Base-by-base conservation (phyloP, 23 red algal species). In the Chondrus crispus region DNA sequence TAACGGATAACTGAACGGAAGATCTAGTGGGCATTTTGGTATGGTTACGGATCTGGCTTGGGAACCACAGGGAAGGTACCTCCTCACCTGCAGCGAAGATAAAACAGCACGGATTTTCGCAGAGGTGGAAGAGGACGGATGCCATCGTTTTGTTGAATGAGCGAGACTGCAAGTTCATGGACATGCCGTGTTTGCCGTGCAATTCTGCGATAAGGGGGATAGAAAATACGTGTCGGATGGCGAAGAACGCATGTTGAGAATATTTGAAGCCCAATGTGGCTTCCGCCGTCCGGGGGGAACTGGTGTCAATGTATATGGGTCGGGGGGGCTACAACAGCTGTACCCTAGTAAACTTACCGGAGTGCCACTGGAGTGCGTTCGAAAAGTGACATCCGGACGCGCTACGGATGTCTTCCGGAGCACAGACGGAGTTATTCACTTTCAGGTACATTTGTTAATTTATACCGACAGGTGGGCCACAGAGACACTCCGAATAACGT, bases 111-210 rank as follows among this genome's bases (percentile, higher is more conserved):
- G 89, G 33, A 71, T 66, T 33, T 92, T 43, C 40, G 89, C 69
- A 22, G 77, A 71, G 35, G 13, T 47, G 37, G 20, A 82, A 2
- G 79, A 79, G 20, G 47, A 32, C 1, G 71, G 43, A 22, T 76
- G 22, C 29, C 22, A 12, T 26, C 35, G 71, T 7, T 92, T 84
- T 37, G 89, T 84, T 19, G 89, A 92, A 70, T 92, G 89, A 77
- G 76, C 89, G 38, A 75, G 95, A 20, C 95, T 90, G 28, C 95
- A 97, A 64, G 90, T 97, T 6, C 95, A 97, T 66, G 95, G 95
- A 10, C 95, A 97, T 79, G 74, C 91, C 43, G 48, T 97, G 53
- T 66, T 49, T 39, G 82, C 64, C 20, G 53, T 89, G 16, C 82
- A 78, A 11, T 93, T 89, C 71, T 82, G 85, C 57, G 50, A 80